A percentile compares a stretch with the other conserved stretches of the same genome.
phyloP scores from a whole-genome alignment of 2,329 filamentous ascomycete species.

The Calonectria crousiana region DNA sequence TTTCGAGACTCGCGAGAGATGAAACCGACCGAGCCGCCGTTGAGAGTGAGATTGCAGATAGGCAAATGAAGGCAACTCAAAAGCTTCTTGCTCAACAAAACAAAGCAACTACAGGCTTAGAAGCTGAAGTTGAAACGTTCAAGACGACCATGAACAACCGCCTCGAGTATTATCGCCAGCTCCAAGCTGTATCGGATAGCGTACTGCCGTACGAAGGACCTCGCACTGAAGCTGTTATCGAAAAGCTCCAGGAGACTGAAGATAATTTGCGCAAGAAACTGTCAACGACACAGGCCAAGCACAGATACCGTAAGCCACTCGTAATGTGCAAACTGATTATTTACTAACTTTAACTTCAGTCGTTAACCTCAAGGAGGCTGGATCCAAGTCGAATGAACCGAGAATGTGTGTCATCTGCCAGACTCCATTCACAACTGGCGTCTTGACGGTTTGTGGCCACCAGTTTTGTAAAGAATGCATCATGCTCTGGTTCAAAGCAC shows the following conservation, averaged over 20 bases:
- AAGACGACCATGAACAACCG: conserved; percentile 85
- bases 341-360: conserved; percentile 51
- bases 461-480: conserved; percentile 94
- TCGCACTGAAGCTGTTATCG: conserved; percentile 63
- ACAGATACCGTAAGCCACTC: conserved; percentile 72
- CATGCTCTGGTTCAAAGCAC: conserved; percentile 78
- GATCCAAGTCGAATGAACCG: conserved; percentile 72
- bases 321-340: background rate
- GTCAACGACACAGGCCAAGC: conserved; percentile 75
- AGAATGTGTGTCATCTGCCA: conserved; percentile 90
- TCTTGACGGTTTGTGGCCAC: conserved; percentile 89
- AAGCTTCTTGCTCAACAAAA: conserved; percentile 63
- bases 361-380: conserved; percentile 65
- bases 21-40: conserved; percentile 66
- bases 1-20: conserved; percentile 63
- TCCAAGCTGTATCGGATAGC: conserved; percentile 91
- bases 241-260: conserved; percentile 46
- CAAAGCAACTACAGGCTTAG: conserved; percentile 62
- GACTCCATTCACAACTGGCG: conserved; percentile 79
- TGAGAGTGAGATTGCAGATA: conserved; percentile 75
- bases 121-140: conserved; percentile 82
- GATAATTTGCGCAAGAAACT: conserved; percentile 68
- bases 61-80: conserved; percentile 72
- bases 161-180: conserved; percentile 89
- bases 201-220: conserved; percentile 80